A percentile compares a stretch with the other conserved stretches of the same genome.
Conservation (phyloP, 176 grass and related monocot species). For the Hordeum marinum region DNA sequence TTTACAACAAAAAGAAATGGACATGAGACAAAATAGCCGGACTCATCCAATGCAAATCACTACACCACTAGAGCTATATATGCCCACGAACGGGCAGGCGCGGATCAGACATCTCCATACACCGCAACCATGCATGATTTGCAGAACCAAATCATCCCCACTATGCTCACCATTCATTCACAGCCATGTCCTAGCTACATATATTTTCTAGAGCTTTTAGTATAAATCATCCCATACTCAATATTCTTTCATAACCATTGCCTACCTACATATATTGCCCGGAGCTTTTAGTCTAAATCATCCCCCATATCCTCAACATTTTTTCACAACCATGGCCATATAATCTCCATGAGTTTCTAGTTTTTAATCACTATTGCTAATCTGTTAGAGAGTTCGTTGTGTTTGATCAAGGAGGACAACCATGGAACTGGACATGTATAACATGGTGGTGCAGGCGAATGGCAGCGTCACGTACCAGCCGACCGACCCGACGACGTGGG, state of each 20-base stretch:
- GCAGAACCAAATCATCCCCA: background rate
- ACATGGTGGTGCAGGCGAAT: background rate
- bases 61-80: background rate
- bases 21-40: background rate
- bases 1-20: background rate
- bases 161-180: background rate
- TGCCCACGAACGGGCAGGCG: background rate
- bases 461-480: background rate
- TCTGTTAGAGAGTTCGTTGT: background rate
- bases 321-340: background rate
- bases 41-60: background rate
- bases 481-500: background rate
- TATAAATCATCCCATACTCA: background rate
- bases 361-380: background rate
- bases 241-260: background rate
- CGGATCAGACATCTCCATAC: background rate
- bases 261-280: background rate
- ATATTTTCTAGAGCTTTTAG: background rate
- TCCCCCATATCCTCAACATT: background rate
- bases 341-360: background rate
- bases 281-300: background rate
- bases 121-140: background rate
- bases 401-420: background rate
- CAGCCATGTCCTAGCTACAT: background rate
- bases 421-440: slow-evolving; percentile 7